Base-by-base conservation (phyloP, 2,329 filamentous ascomycete genomes). In the Elsinoe australis region DNA sequence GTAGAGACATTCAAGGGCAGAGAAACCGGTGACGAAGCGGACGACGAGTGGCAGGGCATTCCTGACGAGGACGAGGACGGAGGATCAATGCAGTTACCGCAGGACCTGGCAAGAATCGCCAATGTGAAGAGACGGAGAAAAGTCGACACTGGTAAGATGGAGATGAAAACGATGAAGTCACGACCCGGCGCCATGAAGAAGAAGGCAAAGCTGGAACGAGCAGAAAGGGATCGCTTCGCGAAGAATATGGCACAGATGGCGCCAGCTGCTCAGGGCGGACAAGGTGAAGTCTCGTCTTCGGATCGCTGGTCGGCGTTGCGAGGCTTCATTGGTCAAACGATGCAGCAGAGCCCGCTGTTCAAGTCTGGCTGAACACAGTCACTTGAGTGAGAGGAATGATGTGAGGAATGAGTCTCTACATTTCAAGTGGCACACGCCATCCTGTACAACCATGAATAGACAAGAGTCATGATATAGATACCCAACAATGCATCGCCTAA, bases 331-430 rank as follows among this genome's bases (percentile, higher is more conserved):
- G 83, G 85, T 1, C 76, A 82, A 33, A 95, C 87, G 1, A 87
- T 95, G 81, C 87, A 95, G 68, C 84, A 87, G 65, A 90, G 90
- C 57, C 79, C 83, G 10, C 85, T 83, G 2, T 94, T 94, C 12
- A 49, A 46, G n/a, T n/a, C n/a, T n/a, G n/a, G n/a, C n/a, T n/a
- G n/a, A n/a, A 26, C 50, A 36, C 19, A 28, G 24, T 29, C 14
- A 21, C n/a, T 31, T 21, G 28, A 12, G 3, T 12, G 39, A 44
- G 39, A 44, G 22, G 39, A 10, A 44, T 24, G 3, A 6, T 24
- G 28, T 24, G 24, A 32, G 19, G 26, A 29, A 29, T n/a, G n/a
- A n/a, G n/a, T n/a, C n/a, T n/a, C n/a, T n/a, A n/a, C n/a, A n/a
- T n/a, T n/a, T n/a, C n/a, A n/a, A n/a, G n/a, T n/a, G n/a, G n/a